A percentile compares a stretch with the other conserved stretches of the same genome.
Conservation (phyloP, 345 rosid genomes). For the Citrus glauca region DNA sequence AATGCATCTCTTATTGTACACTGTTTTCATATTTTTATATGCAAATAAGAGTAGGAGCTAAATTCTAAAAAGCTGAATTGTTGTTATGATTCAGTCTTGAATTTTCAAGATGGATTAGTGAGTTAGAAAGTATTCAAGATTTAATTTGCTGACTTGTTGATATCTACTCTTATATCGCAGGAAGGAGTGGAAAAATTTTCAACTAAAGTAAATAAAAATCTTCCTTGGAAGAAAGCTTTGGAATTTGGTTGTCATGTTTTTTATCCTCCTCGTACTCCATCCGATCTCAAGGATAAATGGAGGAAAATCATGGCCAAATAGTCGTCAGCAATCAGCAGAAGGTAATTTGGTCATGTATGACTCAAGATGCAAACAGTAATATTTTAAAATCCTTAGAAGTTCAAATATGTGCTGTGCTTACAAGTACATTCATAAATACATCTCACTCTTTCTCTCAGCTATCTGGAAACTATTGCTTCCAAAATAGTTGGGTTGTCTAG, state of each 20-base stretch:
- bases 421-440: not conserved
- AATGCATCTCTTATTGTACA: not conserved
- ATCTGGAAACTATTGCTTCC: not conserved
- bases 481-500: not conserved
- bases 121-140: not conserved
- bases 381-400: not conserved
- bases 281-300: conserved; percentile 88
- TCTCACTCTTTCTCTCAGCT: not conserved
- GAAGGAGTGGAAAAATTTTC: conserved; percentile 56
- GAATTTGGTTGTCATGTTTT: too few relatives aligned
- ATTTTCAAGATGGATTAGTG: not conserved
- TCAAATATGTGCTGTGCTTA: not conserved
- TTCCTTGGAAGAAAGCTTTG: conserved; percentile 68
- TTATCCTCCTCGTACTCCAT: conserved; percentile 35
- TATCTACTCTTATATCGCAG: conserved; percentile 29
- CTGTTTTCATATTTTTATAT: not conserved
- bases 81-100: not conserved
- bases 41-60: not conserved
- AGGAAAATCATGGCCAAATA: conserved; percentile 36
- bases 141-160: not conserved
- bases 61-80: not conserved
- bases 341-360: not conserved
- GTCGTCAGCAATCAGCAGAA: not conserved
- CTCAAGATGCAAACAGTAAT: conserved; percentile 3
- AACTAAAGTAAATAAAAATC: conserved; percentile 40